Conservation (phyloP, 2,329 filamentous ascomycete species). For the Colletotrichum caudatum region DNA sequence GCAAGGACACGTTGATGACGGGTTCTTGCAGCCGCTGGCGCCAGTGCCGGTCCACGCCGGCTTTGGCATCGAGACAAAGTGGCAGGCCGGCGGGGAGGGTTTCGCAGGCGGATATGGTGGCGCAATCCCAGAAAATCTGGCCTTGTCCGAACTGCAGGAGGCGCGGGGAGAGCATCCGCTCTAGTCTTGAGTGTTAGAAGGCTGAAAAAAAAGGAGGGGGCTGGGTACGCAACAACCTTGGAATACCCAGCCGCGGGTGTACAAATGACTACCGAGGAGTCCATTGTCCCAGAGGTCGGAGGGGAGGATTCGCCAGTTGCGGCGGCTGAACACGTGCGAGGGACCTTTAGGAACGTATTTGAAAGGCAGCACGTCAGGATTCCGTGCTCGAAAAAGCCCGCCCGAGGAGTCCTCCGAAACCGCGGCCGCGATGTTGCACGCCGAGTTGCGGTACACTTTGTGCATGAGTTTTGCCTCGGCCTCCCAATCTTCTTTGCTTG, state of each 20-base stretch:
- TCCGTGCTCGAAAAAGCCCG: conserved; percentile 28
- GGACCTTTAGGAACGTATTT: background rate
- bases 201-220: background rate
- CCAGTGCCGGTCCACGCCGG: conserved; percentile 14
- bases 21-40: conserved; percentile 18
- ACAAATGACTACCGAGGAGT: conserved; percentile 13
- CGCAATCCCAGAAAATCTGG: conserved; percentile 46
- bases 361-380: background rate
- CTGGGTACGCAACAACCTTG: conserved; percentile 11
- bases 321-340: background rate
- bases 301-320: background rate
- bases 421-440: conserved; percentile 42
- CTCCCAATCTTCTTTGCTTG: conserved; percentile 40
- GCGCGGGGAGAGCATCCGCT: conserved; percentile 43
- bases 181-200: background rate
- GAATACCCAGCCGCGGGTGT: conserved; percentile 30
- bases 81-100: conserved; percentile 42
- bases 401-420: conserved; percentile 23
- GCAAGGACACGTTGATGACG: background rate
- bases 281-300: conserved; percentile 20
- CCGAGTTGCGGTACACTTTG: conserved; percentile 34
- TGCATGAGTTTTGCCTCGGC: conserved; percentile 40
- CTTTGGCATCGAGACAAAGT: background rate
- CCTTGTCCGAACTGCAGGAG: conserved; percentile 42
- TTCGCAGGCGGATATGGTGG: conserved; percentile 43